Evolutionary conservation across 148 eudicot genomes (phyloP).

Genomic region (Persicaria tinctoria): DNA sequence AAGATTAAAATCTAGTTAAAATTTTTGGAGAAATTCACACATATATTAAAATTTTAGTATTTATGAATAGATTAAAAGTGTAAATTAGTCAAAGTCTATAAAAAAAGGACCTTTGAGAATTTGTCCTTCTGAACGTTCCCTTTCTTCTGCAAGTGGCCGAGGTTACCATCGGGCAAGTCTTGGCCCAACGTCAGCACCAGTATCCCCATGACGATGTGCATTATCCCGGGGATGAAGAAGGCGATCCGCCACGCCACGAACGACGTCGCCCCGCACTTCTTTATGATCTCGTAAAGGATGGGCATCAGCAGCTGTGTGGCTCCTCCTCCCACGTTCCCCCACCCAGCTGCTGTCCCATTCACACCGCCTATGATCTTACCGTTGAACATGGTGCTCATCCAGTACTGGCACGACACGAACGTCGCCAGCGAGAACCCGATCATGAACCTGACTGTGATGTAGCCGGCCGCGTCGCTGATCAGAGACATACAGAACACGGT

Average conservation of each 20-base stretch:
- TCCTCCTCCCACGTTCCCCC: conserved; percentile 50
- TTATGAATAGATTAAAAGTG: too few species aligned
- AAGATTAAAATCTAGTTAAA: too few species aligned
- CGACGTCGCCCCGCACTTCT: conserved; percentile 25
- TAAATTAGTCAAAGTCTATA: too few species aligned
- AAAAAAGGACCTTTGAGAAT: conserved; percentile 29
- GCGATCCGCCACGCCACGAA: conserved; percentile 49
- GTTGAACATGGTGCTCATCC: conserved; percentile 48
- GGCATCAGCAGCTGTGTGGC: conserved; percentile 47
- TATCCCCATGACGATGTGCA: conserved; percentile 38
- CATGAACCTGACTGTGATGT: conserved; percentile 32
- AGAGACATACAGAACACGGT: conserved; percentile 31
- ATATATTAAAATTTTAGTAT: too few species aligned
- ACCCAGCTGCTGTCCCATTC: conserved; percentile 38
- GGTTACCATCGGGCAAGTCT: conserved; percentile 41
- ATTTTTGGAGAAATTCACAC: too few species aligned
- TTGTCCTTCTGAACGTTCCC: conserved; percentile 39
- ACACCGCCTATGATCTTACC: conserved; percentile 34
- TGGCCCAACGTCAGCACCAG: conserved; percentile 31
- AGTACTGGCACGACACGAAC: conserved; percentile 38
- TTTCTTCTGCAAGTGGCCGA: conserved; percentile 24
- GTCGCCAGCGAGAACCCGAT: conserved; percentile 36
- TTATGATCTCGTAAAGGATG: conserved; percentile 27
- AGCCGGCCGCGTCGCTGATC: conserved; percentile 24
- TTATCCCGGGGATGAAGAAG: conserved; percentile 34